A percentile compares a stretch with the other conserved stretches of the same genome.
phyloP scores from a whole-genome alignment of 2,329 filamentous ascomycete genomes.

The Fusarium albosuccineum region DNA sequence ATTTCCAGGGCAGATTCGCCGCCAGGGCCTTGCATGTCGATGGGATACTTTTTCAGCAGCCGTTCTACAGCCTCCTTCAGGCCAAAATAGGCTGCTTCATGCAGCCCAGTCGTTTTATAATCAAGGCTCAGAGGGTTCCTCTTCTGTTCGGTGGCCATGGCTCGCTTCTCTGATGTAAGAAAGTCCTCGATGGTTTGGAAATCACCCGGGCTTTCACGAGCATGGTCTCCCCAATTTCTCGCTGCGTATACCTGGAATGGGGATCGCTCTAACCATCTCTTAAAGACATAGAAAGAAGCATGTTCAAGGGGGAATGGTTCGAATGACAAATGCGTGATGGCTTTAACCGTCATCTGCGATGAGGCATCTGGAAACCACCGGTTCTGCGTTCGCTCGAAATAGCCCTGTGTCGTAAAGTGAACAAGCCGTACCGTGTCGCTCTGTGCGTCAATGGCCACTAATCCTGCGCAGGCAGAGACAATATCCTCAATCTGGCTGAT shows the following conservation, averaged over 20 bases:
- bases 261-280: too few species aligned
- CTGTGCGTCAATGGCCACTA: constrained; percentile 57
- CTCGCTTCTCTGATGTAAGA: neutral
- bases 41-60: neutral
- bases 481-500: constrained; percentile 51
- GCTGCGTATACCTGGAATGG: constrained; percentile 14
- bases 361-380: constrained; percentile 51
- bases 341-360: constrained; percentile 46
- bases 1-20: neutral
- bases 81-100: constrained; percentile 18
- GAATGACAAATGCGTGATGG: constrained; percentile 55
- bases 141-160: neutral
- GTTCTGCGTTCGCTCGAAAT: constrained; percentile 50
- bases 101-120: constrained; percentile 7
- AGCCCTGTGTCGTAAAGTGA: constrained; percentile 62
- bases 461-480: constrained; percentile 55
- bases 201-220: neutral
- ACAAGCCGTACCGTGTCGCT: constrained; percentile 56
- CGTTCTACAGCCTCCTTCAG: neutral
- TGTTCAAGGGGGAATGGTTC: too few species aligned
- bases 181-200: neutral
- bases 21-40: neutral
- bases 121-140: neutral
- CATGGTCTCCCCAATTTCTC: constrained; percentile 27
- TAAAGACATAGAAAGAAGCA: too few species aligned